phyloP scores from a whole-genome alignment of 768 basidiomycete species.

The Coprinopsis sp. region DNA sequence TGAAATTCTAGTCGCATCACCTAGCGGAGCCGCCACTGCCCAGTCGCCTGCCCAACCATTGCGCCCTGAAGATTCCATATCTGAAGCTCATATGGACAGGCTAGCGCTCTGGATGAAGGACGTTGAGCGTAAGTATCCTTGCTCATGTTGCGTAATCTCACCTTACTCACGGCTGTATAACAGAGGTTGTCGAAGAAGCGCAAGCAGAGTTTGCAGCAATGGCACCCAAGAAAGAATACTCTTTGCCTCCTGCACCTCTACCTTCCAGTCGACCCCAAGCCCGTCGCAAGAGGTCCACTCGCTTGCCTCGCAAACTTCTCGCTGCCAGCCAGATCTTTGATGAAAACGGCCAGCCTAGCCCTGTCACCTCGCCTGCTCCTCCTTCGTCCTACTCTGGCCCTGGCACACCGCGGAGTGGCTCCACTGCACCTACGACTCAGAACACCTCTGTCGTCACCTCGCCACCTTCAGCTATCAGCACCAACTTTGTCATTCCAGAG shows the following conservation, averaged over 20 bases:
- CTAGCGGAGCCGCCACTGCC: not conserved
- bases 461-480: slow-evolving; percentile 12
- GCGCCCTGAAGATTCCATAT: slow-evolving; percentile 48
- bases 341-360: slow-evolving; percentile 33
- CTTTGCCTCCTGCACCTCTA: slow-evolving; percentile 61
- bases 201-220: slow-evolving; percentile 67
- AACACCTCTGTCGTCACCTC: slow-evolving; percentile 8
- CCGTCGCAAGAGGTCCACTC: slow-evolving; percentile 41
- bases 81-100: slow-evolving; percentile 55
- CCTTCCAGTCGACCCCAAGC: slow-evolving; percentile 42
- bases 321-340: slow-evolving; percentile 72
- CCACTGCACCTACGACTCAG: slow-evolving; percentile 5
- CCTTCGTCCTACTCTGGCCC: slow-evolving; percentile 10
- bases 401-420: slow-evolving; percentile 18
- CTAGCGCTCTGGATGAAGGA: slow-evolving; percentile 81
- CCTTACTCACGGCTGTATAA: slow-evolving; percentile 10
- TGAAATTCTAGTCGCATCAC: no score
- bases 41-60: slow-evolving; percentile 45
- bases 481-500: slow-evolving; percentile 28
- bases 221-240: slow-evolving; percentile 37
- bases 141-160: not conserved
- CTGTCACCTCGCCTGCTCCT: slow-evolving; percentile 25
- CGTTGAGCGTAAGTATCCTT: slow-evolving; percentile 64
- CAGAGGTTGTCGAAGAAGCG: slow-evolving; percentile 81
- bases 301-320: slow-evolving; percentile 58